Percentiles rank a stretch among this genome's conserved stretches.
Evolutionary conservation across 129 eudicot genomes (phyloP).

Genomic region (Tagetes patula): DNA sequence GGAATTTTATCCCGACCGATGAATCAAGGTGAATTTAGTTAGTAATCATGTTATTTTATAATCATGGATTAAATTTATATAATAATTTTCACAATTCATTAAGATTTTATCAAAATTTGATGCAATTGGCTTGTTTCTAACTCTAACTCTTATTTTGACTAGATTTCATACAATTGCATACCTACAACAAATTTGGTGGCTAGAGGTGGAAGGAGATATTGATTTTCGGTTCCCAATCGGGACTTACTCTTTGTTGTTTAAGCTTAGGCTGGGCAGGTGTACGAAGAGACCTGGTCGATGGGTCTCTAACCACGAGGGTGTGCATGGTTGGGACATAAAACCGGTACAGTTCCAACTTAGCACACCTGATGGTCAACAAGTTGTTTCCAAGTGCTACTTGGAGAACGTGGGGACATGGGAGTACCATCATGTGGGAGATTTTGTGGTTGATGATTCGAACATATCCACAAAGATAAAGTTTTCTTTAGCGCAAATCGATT

Average conservation of each 20-base stretch:
- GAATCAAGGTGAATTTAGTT: constrained; percentile 63
- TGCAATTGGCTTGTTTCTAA: not conserved
- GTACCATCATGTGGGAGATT: constrained; percentile 75
- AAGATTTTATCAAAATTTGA: too few relatives aligned
- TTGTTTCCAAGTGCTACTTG: constrained; percentile 45
- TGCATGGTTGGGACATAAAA: constrained; percentile 75
- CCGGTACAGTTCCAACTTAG: constrained; percentile 68
- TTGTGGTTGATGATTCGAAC: constrained; percentile 51
- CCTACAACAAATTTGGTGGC: constrained; percentile 85
- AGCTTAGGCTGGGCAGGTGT: constrained; percentile 60
- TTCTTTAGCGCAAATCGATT: constrained; percentile 82
- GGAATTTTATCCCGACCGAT: constrained; percentile 69
- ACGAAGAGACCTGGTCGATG: constrained; percentile 50
- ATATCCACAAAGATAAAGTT: constrained; percentile 52
- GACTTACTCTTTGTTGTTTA: constrained; percentile 53
- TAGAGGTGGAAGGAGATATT: constrained; percentile 60
- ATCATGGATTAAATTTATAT: too few relatives aligned
- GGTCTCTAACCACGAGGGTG: constrained; percentile 32
- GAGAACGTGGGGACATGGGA: constrained; percentile 70
- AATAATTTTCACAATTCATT: too few relatives aligned
- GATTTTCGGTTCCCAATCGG: constrained; percentile 63
- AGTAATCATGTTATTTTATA: not conserved
- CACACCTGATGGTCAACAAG: constrained; percentile 69
- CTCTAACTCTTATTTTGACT: not conserved
- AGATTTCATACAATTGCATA: constrained; percentile 71